A percentile compares a stretch with the other conserved stretches of the same genome.
phyloP scores from a whole-genome alignment of 441 rosid genomes.

The Pelargonium citronellum region DNA sequence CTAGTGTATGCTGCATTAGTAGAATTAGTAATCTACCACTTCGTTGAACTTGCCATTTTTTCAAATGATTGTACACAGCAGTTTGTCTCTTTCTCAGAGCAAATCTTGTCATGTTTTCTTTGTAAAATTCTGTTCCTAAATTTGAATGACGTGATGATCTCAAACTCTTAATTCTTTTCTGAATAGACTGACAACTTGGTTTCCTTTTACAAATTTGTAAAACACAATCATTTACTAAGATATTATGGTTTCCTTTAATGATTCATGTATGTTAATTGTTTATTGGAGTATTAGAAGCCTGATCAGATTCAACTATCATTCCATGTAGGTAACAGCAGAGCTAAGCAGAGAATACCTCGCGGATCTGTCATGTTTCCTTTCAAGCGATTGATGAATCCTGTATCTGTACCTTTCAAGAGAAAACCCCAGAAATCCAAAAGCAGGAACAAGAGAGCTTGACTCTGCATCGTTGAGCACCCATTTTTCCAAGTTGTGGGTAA shows the following conservation, averaged over 20 bases:
- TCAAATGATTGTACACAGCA: neutral
- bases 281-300: constrained; percentile 6
- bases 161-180: no score
- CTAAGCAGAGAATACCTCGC: constrained; percentile 29
- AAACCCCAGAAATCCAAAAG: constrained; percentile 29
- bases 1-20: neutral
- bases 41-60: neutral
- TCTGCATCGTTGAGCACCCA: neutral
- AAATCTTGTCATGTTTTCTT: no score
- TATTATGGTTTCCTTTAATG: neutral
- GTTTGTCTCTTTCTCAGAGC: no score
- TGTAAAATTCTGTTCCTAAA: no score
- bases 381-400: constrained; percentile 42
- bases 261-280: neutral
- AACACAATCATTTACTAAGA: no score
- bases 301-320: constrained; percentile 1
- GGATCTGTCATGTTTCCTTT: constrained; percentile 34
- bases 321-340: constrained; percentile 41
- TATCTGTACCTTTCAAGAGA: constrained; percentile 42
- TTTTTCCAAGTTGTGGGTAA: constrained; percentile 8
- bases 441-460: constrained; percentile 13
- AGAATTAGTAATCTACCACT: neutral
- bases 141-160: no score
- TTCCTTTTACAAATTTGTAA: no score
- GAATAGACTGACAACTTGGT: no score